These are phyloP conservation scores for Scolecobasidium constrictum DNA, from an alignment of 2,329 filamentous ascomycete genomes.

Conservation along the genomic window DNA sequence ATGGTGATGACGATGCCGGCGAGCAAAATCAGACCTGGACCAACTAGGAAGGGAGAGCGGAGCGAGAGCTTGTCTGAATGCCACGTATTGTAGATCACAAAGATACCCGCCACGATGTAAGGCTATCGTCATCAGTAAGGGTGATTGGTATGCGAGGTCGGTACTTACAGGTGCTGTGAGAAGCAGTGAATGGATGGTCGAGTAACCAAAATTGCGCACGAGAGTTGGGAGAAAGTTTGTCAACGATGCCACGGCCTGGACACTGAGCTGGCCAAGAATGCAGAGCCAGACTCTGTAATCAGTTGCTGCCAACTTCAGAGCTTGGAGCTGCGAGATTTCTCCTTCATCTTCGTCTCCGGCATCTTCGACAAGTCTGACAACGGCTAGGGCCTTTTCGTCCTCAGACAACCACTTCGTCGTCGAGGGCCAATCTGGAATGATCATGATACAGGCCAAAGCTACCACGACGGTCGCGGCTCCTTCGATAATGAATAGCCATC, in stretches of 20 bases:
- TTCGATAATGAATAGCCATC: slow-evolving; percentile 63
- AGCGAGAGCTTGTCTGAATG: slow-evolving; percentile 1
- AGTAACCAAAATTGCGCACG: slow-evolving; percentile 21
- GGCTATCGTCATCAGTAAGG: slow-evolving; percentile 14
- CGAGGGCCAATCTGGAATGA: slow-evolving; percentile 57
- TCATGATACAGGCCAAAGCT: slow-evolving; percentile 44
- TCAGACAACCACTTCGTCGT: slow-evolving; percentile 28
- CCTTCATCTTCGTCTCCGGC: slow-evolving; percentile 26
- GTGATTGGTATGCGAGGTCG: not conserved
- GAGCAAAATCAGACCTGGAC: slow-evolving; percentile 51
- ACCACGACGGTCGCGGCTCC: slow-evolving; percentile 55
- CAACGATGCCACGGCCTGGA: not conserved
- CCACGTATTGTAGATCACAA: slow-evolving; percentile 20
- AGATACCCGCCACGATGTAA: slow-evolving; percentile 20
- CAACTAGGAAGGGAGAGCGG: slow-evolving; percentile 19
- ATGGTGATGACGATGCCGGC: slow-evolving; percentile 58
- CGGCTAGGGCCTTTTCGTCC: slow-evolving; percentile 21
- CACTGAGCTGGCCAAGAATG: not conserved
- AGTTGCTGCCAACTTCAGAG: slow-evolving; percentile 7
- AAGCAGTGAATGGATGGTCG: slow-evolving; percentile 36
- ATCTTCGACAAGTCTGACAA: slow-evolving; percentile 24
- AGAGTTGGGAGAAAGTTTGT: slow-evolving; percentile 31
- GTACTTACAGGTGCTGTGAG: slow-evolving; percentile 34
- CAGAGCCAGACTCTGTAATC: slow-evolving; percentile 10
- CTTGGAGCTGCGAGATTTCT: not conserved